phyloP scores from a whole-genome alignment of 2,329 filamentous ascomycete genomes.

The Talaromyces sp. region DNA sequence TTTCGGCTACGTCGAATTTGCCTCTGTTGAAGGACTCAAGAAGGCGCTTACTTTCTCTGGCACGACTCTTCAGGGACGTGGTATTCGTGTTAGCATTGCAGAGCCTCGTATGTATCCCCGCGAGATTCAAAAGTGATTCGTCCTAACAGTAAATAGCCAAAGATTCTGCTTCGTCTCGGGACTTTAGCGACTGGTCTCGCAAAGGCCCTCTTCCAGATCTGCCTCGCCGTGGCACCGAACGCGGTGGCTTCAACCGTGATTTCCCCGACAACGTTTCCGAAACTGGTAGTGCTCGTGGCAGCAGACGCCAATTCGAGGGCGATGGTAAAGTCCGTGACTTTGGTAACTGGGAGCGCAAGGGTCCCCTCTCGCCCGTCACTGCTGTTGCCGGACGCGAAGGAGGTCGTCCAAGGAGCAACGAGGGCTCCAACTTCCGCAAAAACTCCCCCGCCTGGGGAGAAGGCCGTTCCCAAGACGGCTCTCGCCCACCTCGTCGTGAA shows the following conservation, averaged over 20 bases:
- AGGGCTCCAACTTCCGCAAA: slow-evolving; percentile 60
- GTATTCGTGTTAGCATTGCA: slow-evolving; percentile 89
- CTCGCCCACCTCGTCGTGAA: slow-evolving; percentile 74
- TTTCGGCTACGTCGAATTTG: slow-evolving; percentile 97
- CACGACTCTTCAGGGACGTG: slow-evolving; percentile 78
- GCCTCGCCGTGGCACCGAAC: slow-evolving; percentile 57
- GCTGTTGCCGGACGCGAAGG: slow-evolving; percentile 54
- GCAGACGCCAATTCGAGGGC: slow-evolving; percentile 64
- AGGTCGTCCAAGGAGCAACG: slow-evolving; percentile 57
- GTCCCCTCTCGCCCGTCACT: slow-evolving; percentile 71
- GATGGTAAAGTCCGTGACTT: slow-evolving; percentile 79
- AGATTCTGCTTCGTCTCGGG: slow-evolving; percentile 68
- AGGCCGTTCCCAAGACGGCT: slow-evolving; percentile 67
- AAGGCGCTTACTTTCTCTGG: slow-evolving; percentile 82
- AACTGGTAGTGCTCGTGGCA: slow-evolving; percentile 60
- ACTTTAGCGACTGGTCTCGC: slow-evolving; percentile 86
- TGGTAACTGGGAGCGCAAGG: slow-evolving; percentile 90
- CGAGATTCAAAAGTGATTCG: neutral
- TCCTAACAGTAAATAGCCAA: slow-evolving; percentile 61
- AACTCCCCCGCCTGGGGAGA: slow-evolving; percentile 73
- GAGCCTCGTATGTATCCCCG: slow-evolving; percentile 73
- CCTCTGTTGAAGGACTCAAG: slow-evolving; percentile 81
- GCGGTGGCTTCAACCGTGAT: slow-evolving; percentile 54
- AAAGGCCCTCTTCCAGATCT: slow-evolving; percentile 82
- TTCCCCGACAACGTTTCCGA: slow-evolving; percentile 53